Conservation (phyloP, 2,329 filamentous ascomycete species). For the Aspergillus jensenii region DNA sequence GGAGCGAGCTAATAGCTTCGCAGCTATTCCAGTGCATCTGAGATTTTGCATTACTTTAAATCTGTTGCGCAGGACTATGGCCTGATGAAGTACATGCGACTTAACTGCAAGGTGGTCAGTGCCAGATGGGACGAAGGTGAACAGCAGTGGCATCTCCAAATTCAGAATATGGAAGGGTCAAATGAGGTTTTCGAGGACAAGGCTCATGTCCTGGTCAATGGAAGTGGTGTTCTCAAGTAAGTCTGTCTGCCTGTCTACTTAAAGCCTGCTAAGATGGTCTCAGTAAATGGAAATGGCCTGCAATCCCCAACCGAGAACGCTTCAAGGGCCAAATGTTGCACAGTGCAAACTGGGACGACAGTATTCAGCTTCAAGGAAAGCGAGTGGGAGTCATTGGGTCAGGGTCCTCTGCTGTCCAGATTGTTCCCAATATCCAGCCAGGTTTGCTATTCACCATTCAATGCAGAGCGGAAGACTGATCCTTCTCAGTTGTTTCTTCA, state of each 20-base stretch:
- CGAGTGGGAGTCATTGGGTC: constrained; percentile 35
- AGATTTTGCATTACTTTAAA: constrained; percentile 28
- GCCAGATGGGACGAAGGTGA: constrained; percentile 29
- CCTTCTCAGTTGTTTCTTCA: constrained; percentile 32
- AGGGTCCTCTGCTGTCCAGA: constrained; percentile 40
- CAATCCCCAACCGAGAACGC: constrained; percentile 44
- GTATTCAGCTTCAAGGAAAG: constrained; percentile 32
- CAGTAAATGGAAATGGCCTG: constrained; percentile 34
- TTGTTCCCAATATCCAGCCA: constrained; percentile 27
- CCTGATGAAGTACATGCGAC: constrained; percentile 26
- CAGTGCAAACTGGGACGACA: constrained; percentile 26
- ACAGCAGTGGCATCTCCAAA: not conserved
- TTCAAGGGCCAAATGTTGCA: constrained; percentile 48
- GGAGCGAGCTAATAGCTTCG: not conserved
- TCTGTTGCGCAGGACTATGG: constrained; percentile 24
- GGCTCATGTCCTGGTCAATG: constrained; percentile 35
- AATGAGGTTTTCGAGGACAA: constrained; percentile 26
- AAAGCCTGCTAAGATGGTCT: not conserved
- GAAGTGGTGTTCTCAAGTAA: constrained; percentile 38
- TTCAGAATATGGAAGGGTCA: not conserved
- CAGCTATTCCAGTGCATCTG: not conserved
- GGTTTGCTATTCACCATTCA: not conserved
- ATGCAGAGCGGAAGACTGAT: not conserved
- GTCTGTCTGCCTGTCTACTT: not conserved
- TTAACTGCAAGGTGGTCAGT: constrained; percentile 25